Base-by-base conservation (phyloP, 2,329 filamentous ascomycete genomes). In the Aureobasidium leucospermi region DNA sequence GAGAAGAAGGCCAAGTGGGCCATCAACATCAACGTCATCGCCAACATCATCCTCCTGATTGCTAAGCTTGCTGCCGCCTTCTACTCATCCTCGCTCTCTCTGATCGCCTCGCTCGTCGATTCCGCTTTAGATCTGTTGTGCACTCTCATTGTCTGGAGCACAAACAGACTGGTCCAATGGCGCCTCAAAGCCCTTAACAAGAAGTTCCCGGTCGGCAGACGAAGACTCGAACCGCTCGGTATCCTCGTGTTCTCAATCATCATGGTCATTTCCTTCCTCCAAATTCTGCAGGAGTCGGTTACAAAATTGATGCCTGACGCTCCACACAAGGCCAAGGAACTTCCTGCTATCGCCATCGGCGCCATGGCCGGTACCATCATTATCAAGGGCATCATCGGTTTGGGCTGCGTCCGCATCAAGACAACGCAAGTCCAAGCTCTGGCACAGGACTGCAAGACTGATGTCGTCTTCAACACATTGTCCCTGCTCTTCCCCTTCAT, bases 391-490 rank as follows among this genome's bases (percentile, higher is more conserved):
- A 76, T 80, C 8, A 84, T 85, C 57, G 82, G 83, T 74, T 69
- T 85, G 15, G 82, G 80, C 45, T 85, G 83, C 65, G 75, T 79
- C 2, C 73, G 76, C 3, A 79, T 86, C 64, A 84, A 85, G 64
- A 85, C 83, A 2, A 85, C 83, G 0, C 83, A 85, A 66, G 83
- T 86, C 0, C 82, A 85, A 63, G 83, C 83, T 0, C 71, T 88
- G 5, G 82, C 79, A 0, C 82, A 85, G 67, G 83, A 86, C 66
- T 85, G 83, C 69, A 83, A 85, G 68, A 83, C 81, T 0, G 83
- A 86, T 62, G 82, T 86, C 16, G 76, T 83, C 64, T 86, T 86
- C 73, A 86, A 86, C 67, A 82, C 82, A 0, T 76, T 85, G 6
- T 85, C 82, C 13, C 78, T 86, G 1, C 74, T 84, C 8, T 86